Evolutionary conservation across 805 yeast genomes (phyloP).

Genomic region (Millerozyma acaciae): DNA sequence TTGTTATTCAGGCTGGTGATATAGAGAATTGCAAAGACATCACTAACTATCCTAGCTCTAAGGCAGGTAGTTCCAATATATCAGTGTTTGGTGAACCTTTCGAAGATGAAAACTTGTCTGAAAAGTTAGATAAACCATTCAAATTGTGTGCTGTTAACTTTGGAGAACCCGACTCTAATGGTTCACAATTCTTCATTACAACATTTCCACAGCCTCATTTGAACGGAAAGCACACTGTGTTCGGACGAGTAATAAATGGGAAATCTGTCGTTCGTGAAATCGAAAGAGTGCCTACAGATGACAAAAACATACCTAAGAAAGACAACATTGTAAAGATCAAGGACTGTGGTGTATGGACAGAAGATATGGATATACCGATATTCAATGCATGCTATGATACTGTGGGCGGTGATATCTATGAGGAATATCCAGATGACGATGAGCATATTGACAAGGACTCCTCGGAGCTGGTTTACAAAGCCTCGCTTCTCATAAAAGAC

Average conservation of each 20-base stretch:
- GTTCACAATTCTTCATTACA: slow-evolving; percentile 69
- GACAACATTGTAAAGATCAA: slow-evolving; percentile 42
- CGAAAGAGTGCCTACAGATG: slow-evolving; percentile 44
- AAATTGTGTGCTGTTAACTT: slow-evolving; percentile 63
- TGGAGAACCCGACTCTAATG: slow-evolving; percentile 46
- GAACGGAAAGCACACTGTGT: slow-evolving; percentile 70
- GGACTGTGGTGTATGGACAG: slow-evolving; percentile 63
- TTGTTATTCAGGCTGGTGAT: slow-evolving; percentile 71
- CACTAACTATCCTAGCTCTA: slow-evolving; percentile 19
- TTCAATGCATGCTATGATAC: slow-evolving; percentile 57
- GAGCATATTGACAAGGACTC: slow-evolving; percentile 53
- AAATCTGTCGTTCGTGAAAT: slow-evolving; percentile 66
- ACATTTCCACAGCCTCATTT: slow-evolving; percentile 71
- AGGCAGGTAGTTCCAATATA: slow-evolving; percentile 35
- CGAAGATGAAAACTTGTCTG: slow-evolving; percentile 54
- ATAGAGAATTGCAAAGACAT: slow-evolving; percentile 31
- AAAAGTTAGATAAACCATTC: slow-evolving; percentile 43
- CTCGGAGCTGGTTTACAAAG: slow-evolving; percentile 48
- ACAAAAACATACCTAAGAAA: slow-evolving; percentile 42
- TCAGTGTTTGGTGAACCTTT: slow-evolving; percentile 28
- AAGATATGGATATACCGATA: slow-evolving; percentile 51
- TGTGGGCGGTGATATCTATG: slow-evolving; percentile 67
- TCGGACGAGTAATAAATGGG: slow-evolving; percentile 68
- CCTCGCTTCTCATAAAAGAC: slow-evolving; percentile 55
- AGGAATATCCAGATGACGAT: slow-evolving; percentile 78